Evolutionary conservation across 345 rosid species (phyloP), one percentile per base, ranked within the genome.

Genomic region (Eucalyptus erythrocorys): DNA sequence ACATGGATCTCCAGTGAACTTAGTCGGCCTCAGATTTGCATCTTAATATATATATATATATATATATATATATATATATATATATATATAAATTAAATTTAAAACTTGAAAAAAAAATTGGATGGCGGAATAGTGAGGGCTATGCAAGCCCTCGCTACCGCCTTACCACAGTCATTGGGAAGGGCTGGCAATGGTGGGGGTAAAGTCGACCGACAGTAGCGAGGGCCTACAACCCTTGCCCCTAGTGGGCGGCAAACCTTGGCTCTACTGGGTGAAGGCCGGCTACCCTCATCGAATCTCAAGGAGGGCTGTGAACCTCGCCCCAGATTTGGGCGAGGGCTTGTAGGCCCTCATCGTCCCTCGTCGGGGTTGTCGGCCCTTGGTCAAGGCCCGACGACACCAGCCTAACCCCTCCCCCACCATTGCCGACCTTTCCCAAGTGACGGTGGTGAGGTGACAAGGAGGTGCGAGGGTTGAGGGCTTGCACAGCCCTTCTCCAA

Each of bases 371-470:
- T 0, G 10, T 19, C 4, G 1, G 2, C 55, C 4, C 55, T 7
- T 51, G 55, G 24, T 22, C 0, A 51, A 0, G 1, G 24, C 57
- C 4, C 0, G 4, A 7, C 0, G 2, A 51, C 57, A 51, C 0
- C 0, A 4, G 4, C 0, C 0, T 19, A 2, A 19, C 24, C 2
- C 24, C 19, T 4, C 2, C 2, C 55, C 0, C 4, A 51, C 3
- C 7, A 8, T 51, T 1, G 0, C 21, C 0, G 0, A 51, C 57
- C 24, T 10, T 51, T 51, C 57, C 8, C 10, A 0, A 3, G n/a
- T 0, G 1, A 7, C 4, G 8, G 21, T 51, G 24, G 57, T 10
- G 0, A 51, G 57, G 0, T 10, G 8, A 1, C 0, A 19, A 0
- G 6, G 21, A 50, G 42, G 42, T 6, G 42, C 1, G 47, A 45